Evolutionary conservation across 371 early-diverging fungal genomes (phyloP), one percentile per base, ranked within the genome.

Genomic region (Haplosporangium sp.): DNA sequence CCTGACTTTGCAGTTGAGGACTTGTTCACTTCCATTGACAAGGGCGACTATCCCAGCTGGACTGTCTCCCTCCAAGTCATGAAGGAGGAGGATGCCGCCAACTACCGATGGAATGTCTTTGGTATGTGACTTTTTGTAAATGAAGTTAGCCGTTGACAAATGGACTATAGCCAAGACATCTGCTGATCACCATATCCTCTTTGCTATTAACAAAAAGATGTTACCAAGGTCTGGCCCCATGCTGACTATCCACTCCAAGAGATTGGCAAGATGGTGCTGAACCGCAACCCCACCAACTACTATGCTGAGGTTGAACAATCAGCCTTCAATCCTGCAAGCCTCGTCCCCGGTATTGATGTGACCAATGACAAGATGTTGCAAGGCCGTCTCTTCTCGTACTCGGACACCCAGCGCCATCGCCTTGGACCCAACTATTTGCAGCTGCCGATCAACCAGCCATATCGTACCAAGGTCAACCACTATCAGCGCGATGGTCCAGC

Each of bases 191-290:
- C 29, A 29, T 29, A 29, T 4, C 16, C 16, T 45, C 45, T 45
- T 45, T 11, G 1, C 45, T 6, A 13, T 45, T 13, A 45, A 45
- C 11, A 48, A 48, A 48, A 48, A 68, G 75, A 95, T 81, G 89
- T 92, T 64, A 95, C 96, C 74, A 95, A 95, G 87, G 85, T 94
- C 53, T 89, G 91, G 89, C 85, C 93, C 50, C 91, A 95, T 63
- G 85, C 86, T 82, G 87, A 91, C 64, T 90, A 87, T 67, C 93
- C 94, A 37, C 86, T 94, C 65, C 85, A 86, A 14, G 86, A 86
- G 63, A 88, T 94, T 23, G 95, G 94, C 58, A 89, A 86, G 59
- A 76, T 94, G 81, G 88, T 89, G 6, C 81, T 94, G 73, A 87
- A 94, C 86, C 87, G 90, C 62, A 92, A 92, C 84, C 92, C 92